Percentiles rank a stretch among this genome's conserved stretches.
These are phyloP conservation scores for Coemansia sp. DNA, from an alignment of 192 early-diverging fungal species.

Conservation along the genomic window DNA sequence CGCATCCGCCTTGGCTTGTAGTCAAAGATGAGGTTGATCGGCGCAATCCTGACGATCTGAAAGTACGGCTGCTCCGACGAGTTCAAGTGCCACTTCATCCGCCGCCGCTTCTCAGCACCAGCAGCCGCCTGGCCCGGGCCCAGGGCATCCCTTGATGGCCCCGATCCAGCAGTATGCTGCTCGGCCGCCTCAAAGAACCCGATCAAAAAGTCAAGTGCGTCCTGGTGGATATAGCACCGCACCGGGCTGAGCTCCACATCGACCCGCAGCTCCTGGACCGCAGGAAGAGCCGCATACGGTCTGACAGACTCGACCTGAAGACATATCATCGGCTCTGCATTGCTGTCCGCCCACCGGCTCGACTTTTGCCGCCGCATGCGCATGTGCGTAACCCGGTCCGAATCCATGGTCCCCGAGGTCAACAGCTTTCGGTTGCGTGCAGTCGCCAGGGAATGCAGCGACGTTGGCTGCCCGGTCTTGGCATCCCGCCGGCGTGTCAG, in stretches of 20 bases:
- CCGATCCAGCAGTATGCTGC: no score
- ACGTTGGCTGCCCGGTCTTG: constrained; percentile 37
- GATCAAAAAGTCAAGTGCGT: constrained; percentile 78
- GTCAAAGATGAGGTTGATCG: constrained; percentile 83
- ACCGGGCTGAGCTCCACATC: constrained; percentile 70
- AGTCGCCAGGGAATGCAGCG: constrained; percentile 35
- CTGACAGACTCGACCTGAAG: constrained; percentile 44
- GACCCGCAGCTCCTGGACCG: constrained; percentile 39
- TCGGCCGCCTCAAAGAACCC: constrained; percentile 60
- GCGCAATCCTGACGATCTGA: constrained; percentile 62
- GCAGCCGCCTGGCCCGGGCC: neutral
- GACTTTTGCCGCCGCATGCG: constrained; percentile 36
- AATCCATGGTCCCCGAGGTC: constrained; percentile 33
- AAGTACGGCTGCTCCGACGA: constrained; percentile 30
- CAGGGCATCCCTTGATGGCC: no score
- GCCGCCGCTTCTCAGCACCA: no score
- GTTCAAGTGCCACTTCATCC: constrained; percentile 6
- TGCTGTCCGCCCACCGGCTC: constrained; percentile 32
- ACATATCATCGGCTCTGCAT: constrained; percentile 35
- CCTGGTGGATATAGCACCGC: constrained; percentile 88
- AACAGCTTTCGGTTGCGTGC: constrained; percentile 43
- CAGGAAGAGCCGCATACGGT: constrained; percentile 33
- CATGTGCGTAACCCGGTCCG: constrained; percentile 30
- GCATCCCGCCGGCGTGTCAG: constrained; percentile 42
- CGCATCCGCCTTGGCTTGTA: constrained; percentile 96